Conservation (phyloP, 192 early-diverging fungal species). For the Coemansia furcata region DNA sequence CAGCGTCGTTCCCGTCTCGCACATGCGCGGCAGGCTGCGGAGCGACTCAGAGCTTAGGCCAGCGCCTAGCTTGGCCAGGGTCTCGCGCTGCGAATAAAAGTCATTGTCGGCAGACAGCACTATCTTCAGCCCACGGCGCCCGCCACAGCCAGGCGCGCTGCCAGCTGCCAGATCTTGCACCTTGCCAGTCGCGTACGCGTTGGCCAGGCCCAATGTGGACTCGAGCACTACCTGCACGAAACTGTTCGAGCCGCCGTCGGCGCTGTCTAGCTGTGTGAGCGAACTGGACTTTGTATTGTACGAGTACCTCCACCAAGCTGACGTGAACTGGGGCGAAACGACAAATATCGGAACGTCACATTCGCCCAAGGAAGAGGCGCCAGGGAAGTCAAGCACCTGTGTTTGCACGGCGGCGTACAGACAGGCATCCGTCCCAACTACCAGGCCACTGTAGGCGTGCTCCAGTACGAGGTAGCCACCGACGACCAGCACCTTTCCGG, state of each 20-base stretch:
- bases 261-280: slow-evolving; percentile 32
- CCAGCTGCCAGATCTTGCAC: not conserved
- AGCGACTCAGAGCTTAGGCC: slow-evolving; percentile 59
- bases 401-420: slow-evolving; percentile 73
- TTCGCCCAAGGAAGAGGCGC: not conserved
- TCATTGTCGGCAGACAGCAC: slow-evolving; percentile 91
- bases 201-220: slow-evolving; percentile 27
- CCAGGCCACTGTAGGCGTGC: slow-evolving; percentile 72
- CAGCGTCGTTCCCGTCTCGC: slow-evolving; percentile 61
- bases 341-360: slow-evolving; percentile 54
- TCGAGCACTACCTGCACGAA: slow-evolving; percentile 51
- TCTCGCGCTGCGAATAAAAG: slow-evolving; percentile 93
- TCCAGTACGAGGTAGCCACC: slow-evolving; percentile 97
- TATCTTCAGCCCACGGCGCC: slow-evolving; percentile 61
- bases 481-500: slow-evolving; percentile 90
- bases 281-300: slow-evolving; percentile 16
- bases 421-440: slow-evolving; percentile 79
- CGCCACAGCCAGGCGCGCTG: not conserved
- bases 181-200: slow-evolving; percentile 6
- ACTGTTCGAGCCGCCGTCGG: slow-evolving; percentile 23
- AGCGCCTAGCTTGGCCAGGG: slow-evolving; percentile 56
- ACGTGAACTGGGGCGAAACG: slow-evolving; percentile 81
- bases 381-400: slow-evolving; percentile 6
- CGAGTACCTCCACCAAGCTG: slow-evolving; percentile 76
- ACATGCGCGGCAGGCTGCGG: slow-evolving; percentile 59